phyloP scores from a whole-genome alignment of 805 yeast genomes.

The Spathaspora passalidarum region DNA sequence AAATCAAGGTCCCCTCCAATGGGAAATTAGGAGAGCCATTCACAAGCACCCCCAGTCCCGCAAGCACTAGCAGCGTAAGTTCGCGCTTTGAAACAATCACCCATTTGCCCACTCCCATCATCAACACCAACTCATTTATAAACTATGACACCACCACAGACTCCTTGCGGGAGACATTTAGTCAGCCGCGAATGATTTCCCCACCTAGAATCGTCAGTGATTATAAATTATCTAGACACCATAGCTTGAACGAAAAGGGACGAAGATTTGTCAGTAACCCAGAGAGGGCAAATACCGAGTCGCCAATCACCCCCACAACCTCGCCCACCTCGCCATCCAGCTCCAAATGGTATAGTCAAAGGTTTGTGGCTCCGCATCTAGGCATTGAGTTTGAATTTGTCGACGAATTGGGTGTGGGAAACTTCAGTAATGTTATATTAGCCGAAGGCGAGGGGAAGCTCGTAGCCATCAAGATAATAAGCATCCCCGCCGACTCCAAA shows the following conservation, averaged over 20 bases:
- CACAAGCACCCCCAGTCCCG: neutral
- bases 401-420: slow-evolving; percentile 57
- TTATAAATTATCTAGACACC: slow-evolving; percentile 23
- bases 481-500: slow-evolving; percentile 30
- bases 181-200: neutral
- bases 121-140: slow-evolving; percentile 19
- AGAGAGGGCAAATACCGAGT: slow-evolving; percentile 9
- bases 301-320: slow-evolving; percentile 8
- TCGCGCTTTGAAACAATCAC: slow-evolving; percentile 31
- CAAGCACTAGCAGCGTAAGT: neutral
- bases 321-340: slow-evolving; percentile 6
- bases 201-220: slow-evolving; percentile 34
- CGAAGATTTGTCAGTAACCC: slow-evolving; percentile 24
- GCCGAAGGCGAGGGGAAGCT: slow-evolving; percentile 25
- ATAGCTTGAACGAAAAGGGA: slow-evolving; percentile 11
- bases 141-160: slow-evolving; percentile 8
- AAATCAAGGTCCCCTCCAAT: neutral
- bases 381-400: slow-evolving; percentile 11
- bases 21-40: slow-evolving; percentile 6
- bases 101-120: slow-evolving; percentile 46
- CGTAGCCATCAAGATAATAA: slow-evolving; percentile 71
- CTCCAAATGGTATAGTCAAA: neutral
- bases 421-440: slow-evolving; percentile 62
- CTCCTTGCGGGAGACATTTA: neutral
- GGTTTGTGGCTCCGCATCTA: slow-evolving; percentile 4